Conservation (phyloP, 1,139 yeast genomes). For the Yamadazyma triangularis region DNA sequence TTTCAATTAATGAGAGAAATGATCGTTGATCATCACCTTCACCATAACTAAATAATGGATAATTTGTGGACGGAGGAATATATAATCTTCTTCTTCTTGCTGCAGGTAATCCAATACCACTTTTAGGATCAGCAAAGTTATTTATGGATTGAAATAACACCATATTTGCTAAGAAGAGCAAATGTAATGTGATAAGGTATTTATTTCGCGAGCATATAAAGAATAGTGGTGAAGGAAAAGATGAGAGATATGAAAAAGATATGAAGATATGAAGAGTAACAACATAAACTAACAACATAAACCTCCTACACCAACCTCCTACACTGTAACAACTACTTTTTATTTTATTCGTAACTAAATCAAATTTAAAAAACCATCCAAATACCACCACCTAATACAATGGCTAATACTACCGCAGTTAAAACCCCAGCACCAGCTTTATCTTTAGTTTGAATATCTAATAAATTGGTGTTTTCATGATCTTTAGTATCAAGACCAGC, state of each 20-base stretch:
- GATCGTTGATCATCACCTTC: slow-evolving; percentile 63
- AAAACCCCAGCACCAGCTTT: slow-evolving; percentile 48
- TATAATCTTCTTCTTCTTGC: slow-evolving; percentile 44
- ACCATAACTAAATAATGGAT: slow-evolving; percentile 62
- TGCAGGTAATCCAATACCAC: slow-evolving; percentile 30
- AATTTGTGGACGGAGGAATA: slow-evolving; percentile 69
- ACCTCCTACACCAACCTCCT: no score
- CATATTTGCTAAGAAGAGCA: no score
- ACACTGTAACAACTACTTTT: neutral
- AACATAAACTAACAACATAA: no score
- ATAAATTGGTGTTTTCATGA: slow-evolving; percentile 24
- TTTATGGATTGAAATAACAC: slow-evolving; percentile 40
- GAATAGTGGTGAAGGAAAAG: neutral
- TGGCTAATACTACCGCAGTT: slow-evolving; percentile 38
- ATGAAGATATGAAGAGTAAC: no score
- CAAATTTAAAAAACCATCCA: slow-evolving; percentile 41
- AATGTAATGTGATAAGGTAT: no score
- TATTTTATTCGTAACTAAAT: neutral
- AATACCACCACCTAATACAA: slow-evolving; percentile 34
- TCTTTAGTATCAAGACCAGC: slow-evolving; percentile 38
- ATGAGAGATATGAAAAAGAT: neutral
- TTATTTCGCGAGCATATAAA: neutral
- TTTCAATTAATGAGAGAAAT: slow-evolving; percentile 44
- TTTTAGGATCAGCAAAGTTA: slow-evolving; percentile 38
- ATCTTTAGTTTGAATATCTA: slow-evolving; percentile 32